phyloP scores from a whole-genome alignment of 1,284 basidiomycete genomes.

The Agaricales sp. region DNA sequence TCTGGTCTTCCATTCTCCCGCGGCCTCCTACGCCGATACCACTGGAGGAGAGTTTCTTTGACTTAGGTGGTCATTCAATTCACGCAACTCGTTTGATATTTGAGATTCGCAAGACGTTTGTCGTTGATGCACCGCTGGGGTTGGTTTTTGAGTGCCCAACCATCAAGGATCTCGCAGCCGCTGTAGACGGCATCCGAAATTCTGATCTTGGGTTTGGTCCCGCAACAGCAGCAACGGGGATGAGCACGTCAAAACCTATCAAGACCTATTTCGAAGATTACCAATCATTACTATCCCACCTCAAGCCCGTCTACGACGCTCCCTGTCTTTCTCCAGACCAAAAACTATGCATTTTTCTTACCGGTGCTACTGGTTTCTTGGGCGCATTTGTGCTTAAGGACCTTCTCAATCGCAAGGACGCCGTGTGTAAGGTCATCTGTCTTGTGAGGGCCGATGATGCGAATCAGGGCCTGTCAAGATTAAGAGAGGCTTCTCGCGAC shows the following conservation, averaged over 20 bases:
- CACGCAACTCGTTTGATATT: constrained; percentile 96
- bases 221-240: neutral
- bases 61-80: constrained; percentile 97
- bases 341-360: constrained; percentile 80
- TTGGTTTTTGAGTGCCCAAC: constrained; percentile 92
- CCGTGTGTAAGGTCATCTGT: constrained; percentile 84
- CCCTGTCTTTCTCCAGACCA: constrained; percentile 42
- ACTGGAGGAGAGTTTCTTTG: constrained; percentile 94
- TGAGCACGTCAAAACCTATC: constrained; percentile 12
- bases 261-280: constrained; percentile 79
- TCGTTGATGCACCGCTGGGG: constrained; percentile 87
- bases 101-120: constrained; percentile 89
- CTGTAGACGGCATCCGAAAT: constrained; percentile 71
- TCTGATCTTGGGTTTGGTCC: constrained; percentile 70
- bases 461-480: constrained; percentile 58
- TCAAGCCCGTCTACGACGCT: constrained; percentile 52
- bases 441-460: constrained; percentile 71
- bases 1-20: constrained; percentile 83
- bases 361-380: constrained; percentile 95
- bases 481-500: constrained; percentile 72
- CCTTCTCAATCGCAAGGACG: constrained; percentile 51
- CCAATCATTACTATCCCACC: constrained; percentile 46
- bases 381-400: constrained; percentile 90
- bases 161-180: constrained; percentile 69
- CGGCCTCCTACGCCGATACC: constrained; percentile 74